Base-by-base conservation (phyloP, 2,329 filamentous ascomycete species). In the Verticillium nubilum region DNA sequence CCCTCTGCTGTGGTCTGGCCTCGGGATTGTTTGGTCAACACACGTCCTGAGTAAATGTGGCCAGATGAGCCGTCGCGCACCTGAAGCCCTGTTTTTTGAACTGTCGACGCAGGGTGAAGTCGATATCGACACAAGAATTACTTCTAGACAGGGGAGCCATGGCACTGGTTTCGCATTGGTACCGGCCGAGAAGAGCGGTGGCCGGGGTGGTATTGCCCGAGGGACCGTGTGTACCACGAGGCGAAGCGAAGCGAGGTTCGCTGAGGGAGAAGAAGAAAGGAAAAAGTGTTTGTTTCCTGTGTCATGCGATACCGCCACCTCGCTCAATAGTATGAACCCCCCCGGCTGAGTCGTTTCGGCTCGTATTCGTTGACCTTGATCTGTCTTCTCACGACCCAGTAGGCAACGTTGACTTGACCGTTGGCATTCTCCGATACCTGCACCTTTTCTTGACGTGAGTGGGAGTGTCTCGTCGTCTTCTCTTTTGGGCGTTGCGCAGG, bases 81-180 rank as follows among this genome's bases (percentile, higher is more conserved):
- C 90, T 84, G 69, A 94, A 93, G n/a, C 81, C 76, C 13, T 80
- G 74, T 70, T 92, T 93, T 62, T 85, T 83, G 74, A 94, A 94
- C 57, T 91, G 88, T 25, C 84, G 81, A 54, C 86, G 83, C 31
- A 93, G 76, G 5, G 89, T 91, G 69, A 91, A 92, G 63, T 90
- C 88, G 61, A 92, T 81, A 71, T 93, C 89, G 60, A 79, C 78
- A 67, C 76, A 80, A 52, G 81, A 84, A 60, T 76, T 76, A 56
- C 72, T 74, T 64, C 79, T 75, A 50, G 74, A 70, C 58, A 83
- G 71, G 54, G 70, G 67, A 59, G 77, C 72, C 76, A 78, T 79
- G 60, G 63, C 62, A 67, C 52, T 13, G 52, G 42, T 50, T 50
- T 50, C 42, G 42, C 42, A 25, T 50, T 50, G 42, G 7, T 19